A percentile compares a stretch with the other conserved stretches of the same genome.
phyloP scores from a whole-genome alignment of 1,284 basidiomycete genomes.

The Peniophora sp. region DNA sequence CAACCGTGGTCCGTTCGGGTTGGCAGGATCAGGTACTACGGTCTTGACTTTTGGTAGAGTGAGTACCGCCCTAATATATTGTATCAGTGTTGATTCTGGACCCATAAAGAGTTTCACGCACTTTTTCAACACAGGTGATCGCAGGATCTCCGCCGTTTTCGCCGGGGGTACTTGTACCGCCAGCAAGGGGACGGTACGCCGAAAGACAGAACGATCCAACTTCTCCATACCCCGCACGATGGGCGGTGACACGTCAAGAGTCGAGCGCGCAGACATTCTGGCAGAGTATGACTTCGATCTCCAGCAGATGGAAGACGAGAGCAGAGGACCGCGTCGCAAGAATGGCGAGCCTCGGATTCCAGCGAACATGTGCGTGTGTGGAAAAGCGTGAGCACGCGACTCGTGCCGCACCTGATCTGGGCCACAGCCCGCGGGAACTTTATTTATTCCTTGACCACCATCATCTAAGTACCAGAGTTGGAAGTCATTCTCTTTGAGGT shows the following conservation, averaged over 20 bases:
- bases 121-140: slow-evolving; percentile 49
- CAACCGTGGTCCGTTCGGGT: slow-evolving; percentile 45
- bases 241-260: slow-evolving; percentile 51
- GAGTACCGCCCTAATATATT: slow-evolving; percentile 37
- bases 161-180: slow-evolving; percentile 55
- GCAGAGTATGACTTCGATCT: too few relatives aligned
- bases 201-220: slow-evolving; percentile 61
- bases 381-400: too few relatives aligned
- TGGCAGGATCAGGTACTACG: slow-evolving; percentile 46
- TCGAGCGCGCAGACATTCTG: too few relatives aligned
- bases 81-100: slow-evolving; percentile 11
- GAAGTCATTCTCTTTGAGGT: too few relatives aligned
- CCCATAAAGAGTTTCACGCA: slow-evolving; percentile 28
- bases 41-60: slow-evolving; percentile 60
- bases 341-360: too few relatives aligned
- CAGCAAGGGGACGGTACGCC: slow-evolving; percentile 54
- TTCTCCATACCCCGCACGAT: slow-evolving; percentile 33
- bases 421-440: too few relatives aligned
- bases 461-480: too few relatives aligned
- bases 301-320: too few relatives aligned
- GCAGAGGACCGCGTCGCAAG: too few relatives aligned
- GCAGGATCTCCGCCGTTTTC: slow-evolving; percentile 49
- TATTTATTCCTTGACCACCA: too few relatives aligned
- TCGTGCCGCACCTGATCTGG: too few relatives aligned
- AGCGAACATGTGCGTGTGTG: too few relatives aligned